phyloP scores from a whole-genome alignment of 1,284 basidiomycete genomes.

The Leccinum huronense region DNA sequence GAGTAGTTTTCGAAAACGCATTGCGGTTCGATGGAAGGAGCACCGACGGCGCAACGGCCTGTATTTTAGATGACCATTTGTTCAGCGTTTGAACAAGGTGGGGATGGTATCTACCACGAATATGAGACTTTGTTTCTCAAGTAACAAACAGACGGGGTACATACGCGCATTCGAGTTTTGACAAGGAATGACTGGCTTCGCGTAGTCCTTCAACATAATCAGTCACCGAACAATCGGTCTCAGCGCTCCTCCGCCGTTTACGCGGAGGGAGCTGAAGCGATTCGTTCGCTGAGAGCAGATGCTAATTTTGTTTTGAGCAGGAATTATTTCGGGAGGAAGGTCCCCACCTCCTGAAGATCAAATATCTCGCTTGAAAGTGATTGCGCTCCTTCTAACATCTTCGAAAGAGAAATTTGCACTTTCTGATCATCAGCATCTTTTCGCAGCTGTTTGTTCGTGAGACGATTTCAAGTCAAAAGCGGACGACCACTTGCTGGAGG shows the following conservation, averaged over 20 bases:
- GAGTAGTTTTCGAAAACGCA: conserved; percentile 54
- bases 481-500: conserved; percentile 43
- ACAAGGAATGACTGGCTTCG: conserved; percentile 45
- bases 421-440: conserved; percentile 30
- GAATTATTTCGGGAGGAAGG: conserved; percentile 11
- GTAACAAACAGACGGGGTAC: conserved; percentile 26
- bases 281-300: conserved; percentile 48
- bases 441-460: conserved; percentile 27
- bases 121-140: conserved; percentile 13
- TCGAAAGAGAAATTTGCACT: conserved; percentile 41
- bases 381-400: conserved; percentile 58
- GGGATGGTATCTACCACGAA: conserved; percentile 54
- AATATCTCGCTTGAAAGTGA: conserved; percentile 66
- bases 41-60: conserved; percentile 78
- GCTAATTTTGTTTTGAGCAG: conserved; percentile 36
- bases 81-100: conserved; percentile 72
- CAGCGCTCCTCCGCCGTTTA: conserved; percentile 51
- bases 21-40: conserved; percentile 69
- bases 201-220: conserved; percentile 37
- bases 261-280: conserved; percentile 49
- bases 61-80: conserved; percentile 94
- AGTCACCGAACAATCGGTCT: conserved; percentile 17
- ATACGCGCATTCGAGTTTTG: conserved; percentile 57
- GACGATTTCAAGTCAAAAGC: conserved; percentile 19
- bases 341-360: conserved; percentile 60